Base-by-base conservation (phyloP, 1,139 yeast genomes). In the Blastobotrys apis region DNA sequence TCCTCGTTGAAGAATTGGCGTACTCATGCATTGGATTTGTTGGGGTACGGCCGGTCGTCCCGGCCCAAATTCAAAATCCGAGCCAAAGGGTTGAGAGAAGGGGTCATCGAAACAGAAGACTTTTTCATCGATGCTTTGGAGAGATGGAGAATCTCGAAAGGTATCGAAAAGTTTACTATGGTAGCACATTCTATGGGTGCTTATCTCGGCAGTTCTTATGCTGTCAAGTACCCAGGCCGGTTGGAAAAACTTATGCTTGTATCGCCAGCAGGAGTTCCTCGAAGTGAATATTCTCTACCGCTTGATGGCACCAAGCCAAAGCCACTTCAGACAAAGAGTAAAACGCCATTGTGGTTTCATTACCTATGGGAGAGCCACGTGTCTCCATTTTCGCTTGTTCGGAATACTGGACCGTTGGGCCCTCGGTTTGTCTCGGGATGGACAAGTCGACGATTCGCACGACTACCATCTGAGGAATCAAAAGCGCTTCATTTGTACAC, bases 151-250 rank as follows among this genome's bases (percentile, higher is more conserved):
- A 60, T 61, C 33, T 69, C 67, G 25, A 72, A 84, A 36, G 63
- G 64, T 3, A 58, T 70, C 23, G 64, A 63, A 13, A 75, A 75
- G 51, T 81, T 92, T 56, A 79, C 84, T 23, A 64, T 92, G 20
- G 74, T 92, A 48, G 97, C 95, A 1, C 98, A 92, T 64, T 88
- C 97, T 0, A 78, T 88, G 57, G 98, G 98, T 16, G 97, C 96
- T 0, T 88, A 88, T 57, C 66, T 92, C 47, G 81, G 94, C 20
- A 75, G 84, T 50, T 80, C 85, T 9, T 92, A 92, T 62, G 81
- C 92, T 5, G 56, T 81, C 55, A 81, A 80, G 54, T 82, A 86
- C 60, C 94, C 95, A 0, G 69, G 74, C 1, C 69, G 73, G 2
- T 73, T 92, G n/a, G 68, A 76, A 21, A 77, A 78, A 51, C 68